Conservation (phyloP, 768 basidiomycete species). For the Tylopilus felleus region DNA sequence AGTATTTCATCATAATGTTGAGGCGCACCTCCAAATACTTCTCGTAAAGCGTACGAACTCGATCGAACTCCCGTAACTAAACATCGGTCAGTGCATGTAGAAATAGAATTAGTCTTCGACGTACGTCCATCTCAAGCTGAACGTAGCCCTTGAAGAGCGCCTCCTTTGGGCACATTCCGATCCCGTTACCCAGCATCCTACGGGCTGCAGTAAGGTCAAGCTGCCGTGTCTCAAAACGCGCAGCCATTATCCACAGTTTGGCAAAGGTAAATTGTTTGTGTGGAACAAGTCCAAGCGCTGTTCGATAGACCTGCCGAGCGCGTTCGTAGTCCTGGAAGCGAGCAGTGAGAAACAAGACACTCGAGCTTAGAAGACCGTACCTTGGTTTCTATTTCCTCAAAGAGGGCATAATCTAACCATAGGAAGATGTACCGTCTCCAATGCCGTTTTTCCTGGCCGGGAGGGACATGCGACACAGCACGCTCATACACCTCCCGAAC, state of each 20-base stretch:
- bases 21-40: constrained; percentile 83
- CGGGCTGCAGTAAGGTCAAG: constrained; percentile 81
- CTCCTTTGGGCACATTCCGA: constrained; percentile 97
- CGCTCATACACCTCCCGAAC: constrained; percentile 95
- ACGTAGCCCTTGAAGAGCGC: constrained; percentile 95
- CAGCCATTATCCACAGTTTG: constrained; percentile 92
- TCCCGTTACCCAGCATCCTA: constrained; percentile 83
- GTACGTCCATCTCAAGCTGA: constrained; percentile 84
- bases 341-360: not conserved
- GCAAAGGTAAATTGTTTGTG: constrained; percentile 98
- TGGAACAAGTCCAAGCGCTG: constrained; percentile 82
- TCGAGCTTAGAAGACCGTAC: constrained; percentile 34
- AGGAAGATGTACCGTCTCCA: constrained; percentile 89
- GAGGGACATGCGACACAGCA: constrained; percentile 93
- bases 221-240: constrained; percentile 86
- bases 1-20: not conserved
- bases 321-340: constrained; percentile 70
- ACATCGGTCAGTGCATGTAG: constrained; percentile 6
- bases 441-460: constrained; percentile 88
- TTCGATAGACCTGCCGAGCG: constrained; percentile 88
- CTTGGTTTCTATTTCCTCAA: constrained; percentile 95
- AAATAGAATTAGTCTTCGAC: constrained; percentile 18
- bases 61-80: constrained; percentile 91
- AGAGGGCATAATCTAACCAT: constrained; percentile 94
- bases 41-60: constrained; percentile 86